Base-by-base conservation (phyloP, 768 basidiomycete genomes). In the Paxillus ammoniavirescens region DNA sequence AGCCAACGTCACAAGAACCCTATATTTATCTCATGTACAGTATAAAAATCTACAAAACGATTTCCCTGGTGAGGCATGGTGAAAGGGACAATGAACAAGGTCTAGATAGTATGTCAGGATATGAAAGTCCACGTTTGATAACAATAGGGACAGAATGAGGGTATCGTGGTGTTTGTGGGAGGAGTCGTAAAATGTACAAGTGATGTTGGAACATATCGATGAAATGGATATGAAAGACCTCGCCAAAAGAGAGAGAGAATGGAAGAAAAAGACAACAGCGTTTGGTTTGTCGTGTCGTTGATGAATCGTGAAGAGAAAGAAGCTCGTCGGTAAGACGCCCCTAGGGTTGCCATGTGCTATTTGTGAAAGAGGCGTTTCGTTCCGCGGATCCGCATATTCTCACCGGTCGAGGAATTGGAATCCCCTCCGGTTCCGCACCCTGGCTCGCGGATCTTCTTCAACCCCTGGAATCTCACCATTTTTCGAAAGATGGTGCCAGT, bases 401-500 rank as follows among this genome's bases (percentile, higher is more conserved):
- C 63, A 70, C 40, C 69, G 70, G 30, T 65, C 70, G 15, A 63
- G 45, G 58, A 61, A 56, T 6, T 53, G 54, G 52, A 47, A 41
- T 18, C 42, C 21, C 13, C 42, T 42, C 45, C 51, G 48, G 26
- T 47, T 61, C 30, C 60, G 48, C 18, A 65, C 52, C 53, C 68
- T 70, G 8, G 87, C 84, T 26, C 84, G 79, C 36, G 74, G 63
- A 66, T 89, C 83, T 55, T 90, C 83, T 47, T 67, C 68, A 9
- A 87, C 84, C 26, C 80, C 84, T 38, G 86, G 82, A 54, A 89
- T 86, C 68, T 91, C 89, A 12, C 89, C 89, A 54, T 76, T 79
- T 58, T 81, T 82, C 45, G 77, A 68, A 54, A 91, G 82, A 59
- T 90, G 84, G 65, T 91, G 87, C 89, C 89, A 91, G 63, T 78